Percentiles rank a stretch among this genome's conserved stretches.
These are phyloP conservation scores for Corinectria fuckeliana DNA, from an alignment of 2,329 filamentous ascomycete species.

Conservation along the genomic window DNA sequence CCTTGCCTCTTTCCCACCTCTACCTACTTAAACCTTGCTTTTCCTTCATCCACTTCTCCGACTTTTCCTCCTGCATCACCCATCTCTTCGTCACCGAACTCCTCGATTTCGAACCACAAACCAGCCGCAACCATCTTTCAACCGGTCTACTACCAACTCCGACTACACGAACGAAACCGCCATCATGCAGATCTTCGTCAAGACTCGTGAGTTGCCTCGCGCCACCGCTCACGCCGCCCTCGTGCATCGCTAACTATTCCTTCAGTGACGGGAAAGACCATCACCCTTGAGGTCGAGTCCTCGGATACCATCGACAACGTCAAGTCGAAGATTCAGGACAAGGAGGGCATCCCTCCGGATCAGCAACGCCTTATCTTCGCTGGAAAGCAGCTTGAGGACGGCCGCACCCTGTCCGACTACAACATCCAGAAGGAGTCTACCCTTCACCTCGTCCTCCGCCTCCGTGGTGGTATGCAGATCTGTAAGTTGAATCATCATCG, in stretches of 20 bases:
- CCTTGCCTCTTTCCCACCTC: constrained; percentile 27
- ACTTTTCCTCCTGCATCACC: constrained; percentile 24
- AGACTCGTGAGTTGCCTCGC: constrained; percentile 75
- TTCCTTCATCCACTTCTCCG: constrained; percentile 27
- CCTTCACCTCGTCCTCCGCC: constrained; percentile 77
- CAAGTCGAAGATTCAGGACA: constrained; percentile 98
- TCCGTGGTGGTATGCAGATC: constrained; percentile 71
- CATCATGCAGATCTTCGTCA: constrained; percentile 97
- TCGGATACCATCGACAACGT: constrained; percentile 97
- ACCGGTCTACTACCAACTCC: constrained; percentile 28
- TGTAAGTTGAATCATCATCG: constrained; percentile 53
- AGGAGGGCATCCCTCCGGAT: constrained; percentile 96
- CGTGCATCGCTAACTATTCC: constrained; percentile 31
- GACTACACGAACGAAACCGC: constrained; percentile 41
- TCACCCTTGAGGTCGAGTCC: constrained; percentile 75
- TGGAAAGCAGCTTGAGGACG: constrained; percentile 96
- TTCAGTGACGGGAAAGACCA: constrained; percentile 71
- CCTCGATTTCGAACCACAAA: constrained; percentile 16
- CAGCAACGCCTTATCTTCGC: constrained; percentile 97
- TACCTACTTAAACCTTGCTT: constrained; percentile 43
- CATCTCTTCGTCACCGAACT: constrained; percentile 19
- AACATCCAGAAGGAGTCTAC: constrained; percentile 71
- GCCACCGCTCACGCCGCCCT: constrained; percentile 6
- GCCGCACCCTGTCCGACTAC: constrained; percentile 64
- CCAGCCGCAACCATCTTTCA: constrained; percentile 15